Evolutionary conservation across 805 yeast genomes (phyloP), one percentile per base, ranked within the genome.

Genomic region (Ogataea corticis): DNA sequence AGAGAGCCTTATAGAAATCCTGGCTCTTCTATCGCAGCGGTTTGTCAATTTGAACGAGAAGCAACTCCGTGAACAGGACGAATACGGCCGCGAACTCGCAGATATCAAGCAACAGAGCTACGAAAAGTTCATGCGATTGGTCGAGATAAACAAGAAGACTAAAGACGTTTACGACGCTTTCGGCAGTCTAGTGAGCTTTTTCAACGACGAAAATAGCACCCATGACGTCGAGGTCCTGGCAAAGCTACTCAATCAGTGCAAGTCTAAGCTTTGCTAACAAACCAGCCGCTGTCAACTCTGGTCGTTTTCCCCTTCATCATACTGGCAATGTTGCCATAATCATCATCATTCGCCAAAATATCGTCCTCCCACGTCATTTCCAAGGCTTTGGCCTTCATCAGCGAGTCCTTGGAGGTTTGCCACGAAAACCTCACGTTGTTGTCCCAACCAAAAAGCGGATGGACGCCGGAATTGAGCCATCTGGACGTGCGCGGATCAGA

Each of bases 381-480:
- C 0, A 75, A 67, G 3, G 79, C 81, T 0, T 75, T 75, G 35
- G 73, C 69, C 33, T 73, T 77, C 11, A 72, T 73, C 32, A 92
- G 65, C 30, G 87, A 72, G 50, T 88, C 95, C 53, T 79, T 81
- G 1, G 96, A 81, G 0, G 99, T 94, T 56, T 88, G 94, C 99
- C 99, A 94, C 31, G 96, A 88, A 58, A 84, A 94, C 41, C 99
- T 69, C 7, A 84, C 79, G 9, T 86, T 76, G 4, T 45, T 38
- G 41, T 80, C 75, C 98, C 98, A 94, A 0, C 98, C 98, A 66
- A 87, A 87, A 12, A 92, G 70, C 12, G 76, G 76, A 61, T 88
- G 87, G 23, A 87, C 79, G 18, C 74, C 70, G 0, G 65, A 54
- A 32, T 77, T 73, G 33, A 94, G 68, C 96, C 97, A 94, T 30